These are phyloP conservation scores for Epichloe festucae DNA, from an alignment of 2,329 filamentous ascomycete genomes.

Conservation along the genomic window DNA sequence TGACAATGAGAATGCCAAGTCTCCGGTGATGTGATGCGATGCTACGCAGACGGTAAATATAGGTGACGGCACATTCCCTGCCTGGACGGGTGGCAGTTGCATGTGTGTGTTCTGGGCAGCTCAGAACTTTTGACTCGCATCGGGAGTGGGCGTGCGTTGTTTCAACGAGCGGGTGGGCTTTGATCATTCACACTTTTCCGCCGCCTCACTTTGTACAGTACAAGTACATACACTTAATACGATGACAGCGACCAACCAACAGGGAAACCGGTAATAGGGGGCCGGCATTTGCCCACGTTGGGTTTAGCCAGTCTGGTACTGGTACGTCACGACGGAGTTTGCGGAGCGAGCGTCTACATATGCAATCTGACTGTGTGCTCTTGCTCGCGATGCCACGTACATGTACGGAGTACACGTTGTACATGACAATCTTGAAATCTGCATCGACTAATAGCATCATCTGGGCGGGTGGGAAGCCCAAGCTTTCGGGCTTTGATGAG, in stretches of 20 bases:
- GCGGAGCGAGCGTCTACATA: too few relatives aligned
- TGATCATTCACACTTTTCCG: too few relatives aligned
- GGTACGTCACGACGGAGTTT: neutral
- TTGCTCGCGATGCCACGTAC: neutral
- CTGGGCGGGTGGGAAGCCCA: neutral
- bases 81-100: neutral
- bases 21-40: neutral
- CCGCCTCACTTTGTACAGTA: neutral
- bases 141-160: neutral
- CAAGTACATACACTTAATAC: rapidly evolving
- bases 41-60: neutral
- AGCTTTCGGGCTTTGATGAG: neutral
- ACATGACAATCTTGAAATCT: neutral
- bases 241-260: neutral
- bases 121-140: neutral
- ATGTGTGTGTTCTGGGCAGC: neutral
- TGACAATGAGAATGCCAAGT: neutral
- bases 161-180: too few relatives aligned
- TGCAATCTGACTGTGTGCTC: too few relatives aligned
- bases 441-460: neutral
- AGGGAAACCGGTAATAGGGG: neutral
- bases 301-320: neutral
- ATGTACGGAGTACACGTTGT: neutral
- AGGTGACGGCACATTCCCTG: neutral
- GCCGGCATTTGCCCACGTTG: neutral